A percentile compares a stretch with the other conserved stretches of the same genome.
Conservation (phyloP, 1,284 basidiomycete species). For the Ceratobasidium sp. region DNA sequence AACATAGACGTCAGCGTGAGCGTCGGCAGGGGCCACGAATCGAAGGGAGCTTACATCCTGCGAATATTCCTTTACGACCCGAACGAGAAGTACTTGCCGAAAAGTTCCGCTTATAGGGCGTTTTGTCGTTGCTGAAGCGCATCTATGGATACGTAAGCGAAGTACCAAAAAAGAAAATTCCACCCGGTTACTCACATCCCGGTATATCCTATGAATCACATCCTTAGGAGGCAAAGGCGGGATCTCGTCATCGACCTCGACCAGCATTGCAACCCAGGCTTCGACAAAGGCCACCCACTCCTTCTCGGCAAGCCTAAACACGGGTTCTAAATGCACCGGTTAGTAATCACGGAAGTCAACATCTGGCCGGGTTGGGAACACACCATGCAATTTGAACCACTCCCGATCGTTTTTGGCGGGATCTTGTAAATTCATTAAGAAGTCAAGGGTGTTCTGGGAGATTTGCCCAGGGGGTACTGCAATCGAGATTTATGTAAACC, state of each 20-base stretch:
- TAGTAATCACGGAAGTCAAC: conserved; percentile 13
- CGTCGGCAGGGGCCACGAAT: conserved; percentile 3
- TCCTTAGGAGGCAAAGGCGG: conserved; percentile 88
- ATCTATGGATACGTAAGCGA: conserved; percentile 60
- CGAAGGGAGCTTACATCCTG: conserved; percentile 67
- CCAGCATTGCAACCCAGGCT: conserved; percentile 66
- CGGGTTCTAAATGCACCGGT: conserved; percentile 67
- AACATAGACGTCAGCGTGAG: neutral
- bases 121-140: conserved; percentile 93
- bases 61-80: conserved; percentile 82
- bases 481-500: conserved; percentile 24
- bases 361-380: conserved; percentile 39
- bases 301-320: conserved; percentile 82
- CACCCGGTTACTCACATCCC: conserved; percentile 68
- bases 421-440: conserved; percentile 74
- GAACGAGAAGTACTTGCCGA: conserved; percentile 82
- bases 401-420: conserved; percentile 86
- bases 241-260: conserved; percentile 82
- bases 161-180: neutral
- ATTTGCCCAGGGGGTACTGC: conserved; percentile 86
- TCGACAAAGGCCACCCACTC: conserved; percentile 90
- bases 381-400: conserved; percentile 85
- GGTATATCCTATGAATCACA: conserved; percentile 84
- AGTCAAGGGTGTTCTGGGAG: conserved; percentile 84
- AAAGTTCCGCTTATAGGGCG: conserved; percentile 87